Percentiles rank a stretch among this genome's conserved stretches.
These are phyloP conservation scores for Penicillium chermesinum DNA, from an alignment of 495 filamentous ascomycete genomes.

Conservation along the genomic window DNA sequence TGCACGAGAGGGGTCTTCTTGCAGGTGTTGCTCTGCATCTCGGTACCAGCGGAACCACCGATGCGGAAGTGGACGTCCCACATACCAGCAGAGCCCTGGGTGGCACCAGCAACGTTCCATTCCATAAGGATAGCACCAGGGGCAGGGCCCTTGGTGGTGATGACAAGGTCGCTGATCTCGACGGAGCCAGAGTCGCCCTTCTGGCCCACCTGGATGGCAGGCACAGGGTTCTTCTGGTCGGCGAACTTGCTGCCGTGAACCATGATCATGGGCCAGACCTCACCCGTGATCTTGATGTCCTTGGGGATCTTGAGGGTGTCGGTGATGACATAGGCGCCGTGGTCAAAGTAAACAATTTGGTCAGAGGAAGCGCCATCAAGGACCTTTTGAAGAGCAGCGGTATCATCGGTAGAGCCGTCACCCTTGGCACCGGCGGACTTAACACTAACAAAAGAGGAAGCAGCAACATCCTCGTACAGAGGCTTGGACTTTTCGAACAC, in stretches of 20 bases:
- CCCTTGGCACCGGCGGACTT: conserved; percentile 74
- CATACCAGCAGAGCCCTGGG: conserved; percentile 68
- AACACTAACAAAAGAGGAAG: conserved; percentile 59
- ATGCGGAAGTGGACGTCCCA: conserved; percentile 92
- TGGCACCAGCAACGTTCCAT: conserved; percentile 73
- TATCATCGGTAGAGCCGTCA: conserved; percentile 59
- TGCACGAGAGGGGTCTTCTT: conserved; percentile 54
- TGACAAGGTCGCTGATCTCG: conserved; percentile 74
- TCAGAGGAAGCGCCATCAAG: conserved; percentile 53
- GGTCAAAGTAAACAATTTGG: conserved; percentile 85
- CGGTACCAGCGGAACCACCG: conserved; percentile 74
- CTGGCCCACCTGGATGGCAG: conserved; percentile 65
- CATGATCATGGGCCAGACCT: conserved; percentile 87
- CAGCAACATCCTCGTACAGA: conserved; percentile 52
- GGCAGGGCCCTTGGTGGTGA: conserved; percentile 58
- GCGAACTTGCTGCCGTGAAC: conserved; percentile 68
- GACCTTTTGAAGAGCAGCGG: conserved; percentile 61
- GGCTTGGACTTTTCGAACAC: conserved; percentile 66
- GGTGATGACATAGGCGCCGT: conserved; percentile 82
- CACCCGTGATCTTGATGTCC: conserved; percentile 67
- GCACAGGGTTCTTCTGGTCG: conserved; percentile 60
- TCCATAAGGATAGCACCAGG: conserved; percentile 86
- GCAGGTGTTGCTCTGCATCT: conserved; percentile 72
- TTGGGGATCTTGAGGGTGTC: conserved; percentile 75
- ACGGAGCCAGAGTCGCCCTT: conserved; percentile 71